Evolutionary conservation across 495 filamentous ascomycete genomes (phyloP).

Genomic region (Penicillium waksmanii): DNA sequence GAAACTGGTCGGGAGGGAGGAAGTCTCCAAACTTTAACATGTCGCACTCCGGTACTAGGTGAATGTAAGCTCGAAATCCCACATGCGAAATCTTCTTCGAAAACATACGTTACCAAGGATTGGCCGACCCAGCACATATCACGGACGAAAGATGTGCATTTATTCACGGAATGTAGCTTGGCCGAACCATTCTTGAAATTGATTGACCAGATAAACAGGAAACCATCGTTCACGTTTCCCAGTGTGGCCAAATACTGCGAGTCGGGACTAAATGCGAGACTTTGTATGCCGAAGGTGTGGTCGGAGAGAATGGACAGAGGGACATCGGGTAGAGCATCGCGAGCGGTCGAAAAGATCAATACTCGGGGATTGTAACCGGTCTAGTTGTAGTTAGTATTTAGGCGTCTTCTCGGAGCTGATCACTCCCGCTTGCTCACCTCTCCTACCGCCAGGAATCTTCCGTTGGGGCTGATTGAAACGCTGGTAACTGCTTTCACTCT

Average conservation of each 20-base stretch:
- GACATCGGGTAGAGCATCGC: slow-evolving; percentile 74
- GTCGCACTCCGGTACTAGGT: slow-evolving; percentile 75
- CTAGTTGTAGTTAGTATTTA: slow-evolving; percentile 35
- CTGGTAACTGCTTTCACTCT: slow-evolving; percentile 96
- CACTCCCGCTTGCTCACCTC: slow-evolving; percentile 60
- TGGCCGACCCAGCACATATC: slow-evolving; percentile 88
- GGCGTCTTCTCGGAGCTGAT: slow-evolving; percentile 14
- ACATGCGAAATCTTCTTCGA: background rate
- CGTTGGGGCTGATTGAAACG: slow-evolving; percentile 87
- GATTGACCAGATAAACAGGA: slow-evolving; percentile 88
- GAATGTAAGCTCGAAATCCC: slow-evolving; percentile 13
- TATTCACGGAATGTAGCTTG: slow-evolving; percentile 87
- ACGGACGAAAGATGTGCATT: slow-evolving; percentile 82
- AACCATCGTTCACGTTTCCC: slow-evolving; percentile 88
- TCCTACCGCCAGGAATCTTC: slow-evolving; percentile 85
- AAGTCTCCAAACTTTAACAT: slow-evolving; percentile 91
- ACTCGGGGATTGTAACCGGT: slow-evolving; percentile 93
- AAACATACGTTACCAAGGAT: slow-evolving; percentile 63
- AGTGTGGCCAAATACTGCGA: slow-evolving; percentile 87
- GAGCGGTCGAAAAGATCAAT: slow-evolving; percentile 79
- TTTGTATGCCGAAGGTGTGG: slow-evolving; percentile 86
- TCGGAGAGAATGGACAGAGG: slow-evolving; percentile 87
- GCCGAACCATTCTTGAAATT: slow-evolving; percentile 82
- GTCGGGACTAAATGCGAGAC: slow-evolving; percentile 86
- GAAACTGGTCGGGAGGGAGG: slow-evolving; percentile 60